A percentile compares a stretch with the other conserved stretches of the same genome.
Evolutionary conservation across 192 early-diverging fungal species (phyloP).

Genomic region (Coemansia sp.): DNA sequence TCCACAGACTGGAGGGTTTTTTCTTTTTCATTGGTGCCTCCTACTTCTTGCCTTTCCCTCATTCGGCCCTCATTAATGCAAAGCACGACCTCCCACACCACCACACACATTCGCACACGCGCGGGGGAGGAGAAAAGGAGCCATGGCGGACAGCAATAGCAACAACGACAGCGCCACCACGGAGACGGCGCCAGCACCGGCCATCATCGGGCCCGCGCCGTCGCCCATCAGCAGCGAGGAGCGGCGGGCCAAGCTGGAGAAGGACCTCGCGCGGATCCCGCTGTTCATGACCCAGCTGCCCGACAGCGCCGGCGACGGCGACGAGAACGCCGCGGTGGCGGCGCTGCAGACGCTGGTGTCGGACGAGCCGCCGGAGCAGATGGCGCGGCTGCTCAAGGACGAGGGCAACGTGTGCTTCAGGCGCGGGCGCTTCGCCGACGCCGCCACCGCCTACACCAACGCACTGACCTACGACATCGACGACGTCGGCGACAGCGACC

Average conservation of each 20-base stretch:
- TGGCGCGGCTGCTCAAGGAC: constrained; percentile 91
- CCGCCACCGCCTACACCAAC: constrained; percentile 83
- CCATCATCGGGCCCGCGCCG: constrained; percentile 23
- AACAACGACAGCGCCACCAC: neutral
- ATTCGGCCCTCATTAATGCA: neutral
- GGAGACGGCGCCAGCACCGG: neutral
- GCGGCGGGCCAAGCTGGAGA: constrained; percentile 51
- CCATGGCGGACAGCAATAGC: neutral
- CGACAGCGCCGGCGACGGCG: constrained; percentile 54
- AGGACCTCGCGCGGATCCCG: constrained; percentile 75
- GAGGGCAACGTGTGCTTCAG: constrained; percentile 95
- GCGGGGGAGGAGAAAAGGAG: neutral
- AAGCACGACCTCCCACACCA: neutral
- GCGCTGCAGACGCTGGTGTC: constrained; percentile 84
- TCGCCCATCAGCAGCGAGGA: constrained; percentile 19
- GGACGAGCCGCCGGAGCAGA: constrained; percentile 91
- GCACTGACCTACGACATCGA: constrained; percentile 73
- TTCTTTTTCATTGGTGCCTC: neutral
- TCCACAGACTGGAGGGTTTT: too few species aligned
- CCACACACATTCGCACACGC: neutral
- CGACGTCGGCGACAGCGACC: constrained; percentile 59
- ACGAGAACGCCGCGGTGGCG: constrained; percentile 71
- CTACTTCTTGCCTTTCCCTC: neutral
- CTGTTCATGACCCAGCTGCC: constrained; percentile 89
- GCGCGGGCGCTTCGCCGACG: constrained; percentile 73